Evolutionary conservation across 2,329 filamentous ascomycete genomes (phyloP).

Genomic region (Fusarium caatingaense): DNA sequence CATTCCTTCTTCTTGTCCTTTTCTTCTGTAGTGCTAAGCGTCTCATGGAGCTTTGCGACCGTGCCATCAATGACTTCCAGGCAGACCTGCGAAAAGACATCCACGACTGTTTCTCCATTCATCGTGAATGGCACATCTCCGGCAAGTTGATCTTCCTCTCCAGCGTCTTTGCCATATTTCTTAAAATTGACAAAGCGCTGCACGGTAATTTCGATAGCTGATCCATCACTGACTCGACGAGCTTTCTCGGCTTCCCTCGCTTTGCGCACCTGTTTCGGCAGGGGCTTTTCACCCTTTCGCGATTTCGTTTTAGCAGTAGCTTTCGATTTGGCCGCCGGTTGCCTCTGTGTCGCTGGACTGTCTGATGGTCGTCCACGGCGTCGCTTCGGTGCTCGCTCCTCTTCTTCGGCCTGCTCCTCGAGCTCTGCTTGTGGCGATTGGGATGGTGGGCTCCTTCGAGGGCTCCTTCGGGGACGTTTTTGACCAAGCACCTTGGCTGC

Average conservation of each 20-base stretch:
- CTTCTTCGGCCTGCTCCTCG: slow-evolving; percentile 46
- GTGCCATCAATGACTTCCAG: slow-evolving; percentile 68
- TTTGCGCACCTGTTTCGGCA: slow-evolving; percentile 36
- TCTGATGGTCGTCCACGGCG: slow-evolving; percentile 51
- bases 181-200: slow-evolving; percentile 68
- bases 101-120: slow-evolving; percentile 70
- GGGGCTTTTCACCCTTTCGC: slow-evolving; percentile 39
- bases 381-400: slow-evolving; percentile 53
- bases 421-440: slow-evolving; percentile 58
- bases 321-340: slow-evolving; percentile 47
- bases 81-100: slow-evolving; percentile 71
- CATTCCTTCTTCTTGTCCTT: slow-evolving; percentile 63
- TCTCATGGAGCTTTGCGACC: slow-evolving; percentile 60
- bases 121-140: slow-evolving; percentile 65
- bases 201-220: slow-evolving; percentile 65
- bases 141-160: slow-evolving; percentile 58
- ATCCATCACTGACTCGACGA: slow-evolving; percentile 40
- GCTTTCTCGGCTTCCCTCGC: slow-evolving; percentile 39
- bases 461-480: slow-evolving; percentile 57
- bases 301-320: slow-evolving; percentile 25
- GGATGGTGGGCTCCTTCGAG: slow-evolving; percentile 52
- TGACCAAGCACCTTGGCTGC: slow-evolving; percentile 56
- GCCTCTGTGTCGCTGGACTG: slow-evolving; percentile 59
- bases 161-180: slow-evolving; percentile 53
- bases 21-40: slow-evolving; percentile 54